These are phyloP conservation scores for Tylopilus subfusipes DNA, from an alignment of 768 basidiomycete species.

Conservation along the genomic window DNA sequence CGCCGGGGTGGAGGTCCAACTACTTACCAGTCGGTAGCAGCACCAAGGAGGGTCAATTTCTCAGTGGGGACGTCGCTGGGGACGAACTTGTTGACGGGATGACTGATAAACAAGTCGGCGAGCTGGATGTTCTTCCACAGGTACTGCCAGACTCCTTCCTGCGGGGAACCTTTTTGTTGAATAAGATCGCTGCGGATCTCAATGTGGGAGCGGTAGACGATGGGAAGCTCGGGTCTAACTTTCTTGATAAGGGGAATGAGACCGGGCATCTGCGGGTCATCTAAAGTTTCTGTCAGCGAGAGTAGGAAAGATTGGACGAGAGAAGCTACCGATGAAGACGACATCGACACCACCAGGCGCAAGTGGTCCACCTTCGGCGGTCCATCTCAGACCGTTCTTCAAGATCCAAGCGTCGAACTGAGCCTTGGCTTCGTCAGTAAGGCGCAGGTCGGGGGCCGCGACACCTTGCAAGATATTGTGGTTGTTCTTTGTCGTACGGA, in stretches of 20 bases:
- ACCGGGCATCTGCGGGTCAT: constrained; percentile 93
- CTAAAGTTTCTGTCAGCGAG: constrained; percentile 33
- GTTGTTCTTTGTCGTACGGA: constrained; percentile 94
- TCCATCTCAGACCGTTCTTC: constrained; percentile 88
- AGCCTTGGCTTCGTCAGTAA: constrained; percentile 75
- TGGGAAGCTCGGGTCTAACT: constrained; percentile 78
- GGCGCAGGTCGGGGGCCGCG: constrained; percentile 69
- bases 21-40: constrained; percentile 79
- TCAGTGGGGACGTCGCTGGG: constrained; percentile 76
- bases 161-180: constrained; percentile 75
- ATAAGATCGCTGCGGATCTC: constrained; percentile 89
- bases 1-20: constrained; percentile 16
- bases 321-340: constrained; percentile 72
- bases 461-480: constrained; percentile 96
- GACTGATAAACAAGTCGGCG: constrained; percentile 90
- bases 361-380: constrained; percentile 77
- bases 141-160: constrained; percentile 92
- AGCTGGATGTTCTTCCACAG: constrained; percentile 90
- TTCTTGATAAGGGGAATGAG: constrained; percentile 90
- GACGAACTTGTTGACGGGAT: constrained; percentile 93
- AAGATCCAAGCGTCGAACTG: constrained; percentile 85
- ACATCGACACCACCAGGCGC: constrained; percentile 82
- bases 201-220: constrained; percentile 93
- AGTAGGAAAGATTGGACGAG: background rate
- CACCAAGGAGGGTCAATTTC: constrained; percentile 71